Conservation (phyloP, 2,329 filamentous ascomycete genomes). For the Penicillium sp. region DNA sequence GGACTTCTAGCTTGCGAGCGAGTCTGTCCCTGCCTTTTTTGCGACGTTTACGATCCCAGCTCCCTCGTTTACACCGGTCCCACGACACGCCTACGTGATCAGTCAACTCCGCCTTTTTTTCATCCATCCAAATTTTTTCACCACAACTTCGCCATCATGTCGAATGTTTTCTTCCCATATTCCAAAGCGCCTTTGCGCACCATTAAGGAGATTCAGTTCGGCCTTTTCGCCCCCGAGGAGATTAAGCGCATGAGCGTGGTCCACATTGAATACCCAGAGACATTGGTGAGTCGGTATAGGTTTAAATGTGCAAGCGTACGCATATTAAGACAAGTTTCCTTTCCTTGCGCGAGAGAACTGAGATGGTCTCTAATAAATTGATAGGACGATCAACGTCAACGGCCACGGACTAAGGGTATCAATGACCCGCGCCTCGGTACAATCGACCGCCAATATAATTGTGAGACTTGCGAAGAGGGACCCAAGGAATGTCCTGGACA, state of each 20-base stretch:
- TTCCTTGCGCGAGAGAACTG: neutral
- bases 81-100: constrained; percentile 11
- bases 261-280: constrained; percentile 97
- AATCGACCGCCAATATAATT: constrained; percentile 93
- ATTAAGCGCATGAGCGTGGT: constrained; percentile 98
- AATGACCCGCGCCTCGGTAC: constrained; percentile 96
- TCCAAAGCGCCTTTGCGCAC: constrained; percentile 95
- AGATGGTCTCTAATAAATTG: constrained; percentile 19
- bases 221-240: constrained; percentile 94
- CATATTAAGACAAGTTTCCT: neutral
- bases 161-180: constrained; percentile 86
- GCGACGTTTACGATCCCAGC: constrained; percentile 17
- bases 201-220: constrained; percentile 98
- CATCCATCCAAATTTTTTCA: constrained; percentile 11
- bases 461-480: constrained; percentile 91
- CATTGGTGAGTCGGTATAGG: constrained; percentile 63
- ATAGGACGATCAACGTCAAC: constrained; percentile 81
- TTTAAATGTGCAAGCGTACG: neutral
- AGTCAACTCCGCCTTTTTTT: constrained; percentile 7
- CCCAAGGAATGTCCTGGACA: constrained; percentile 97
- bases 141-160: constrained; percentile 63
- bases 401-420: constrained; percentile 84
- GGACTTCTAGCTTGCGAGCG: constrained; percentile 10
- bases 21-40: constrained; percentile 19
- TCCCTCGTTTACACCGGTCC: constrained; percentile 17